A percentile compares a stretch with the other conserved stretches of the same genome.
Evolutionary conservation across 2,329 filamentous ascomycete species (phyloP).

Genomic region (Clonostachys solani): DNA sequence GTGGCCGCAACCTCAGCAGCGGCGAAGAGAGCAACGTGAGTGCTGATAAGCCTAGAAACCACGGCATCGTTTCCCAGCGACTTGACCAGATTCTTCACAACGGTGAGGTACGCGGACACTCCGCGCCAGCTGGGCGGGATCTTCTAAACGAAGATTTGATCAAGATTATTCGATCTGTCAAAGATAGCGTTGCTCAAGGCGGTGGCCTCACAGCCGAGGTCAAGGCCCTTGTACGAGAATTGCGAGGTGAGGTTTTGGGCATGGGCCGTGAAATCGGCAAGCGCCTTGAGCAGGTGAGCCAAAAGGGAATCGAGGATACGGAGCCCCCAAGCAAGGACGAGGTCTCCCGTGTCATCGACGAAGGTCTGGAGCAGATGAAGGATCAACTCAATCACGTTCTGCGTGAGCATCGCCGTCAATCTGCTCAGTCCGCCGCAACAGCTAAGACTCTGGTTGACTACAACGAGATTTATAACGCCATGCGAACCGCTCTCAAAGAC

Average conservation of each 20-base stretch:
- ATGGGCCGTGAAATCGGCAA: slow-evolving; percentile 91
- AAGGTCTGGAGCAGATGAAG: slow-evolving; percentile 77
- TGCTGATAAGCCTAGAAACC: slow-evolving; percentile 14
- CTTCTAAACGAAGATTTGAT: slow-evolving; percentile 74
- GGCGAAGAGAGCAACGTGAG: slow-evolving; percentile 14
- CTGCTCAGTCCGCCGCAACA: slow-evolving; percentile 58
- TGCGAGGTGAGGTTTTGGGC: slow-evolving; percentile 86
- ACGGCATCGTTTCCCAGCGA: slow-evolving; percentile 28
- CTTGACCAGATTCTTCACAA: slow-evolving; percentile 41
- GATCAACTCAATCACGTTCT: slow-evolving; percentile 79
- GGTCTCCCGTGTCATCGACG: slow-evolving; percentile 70
- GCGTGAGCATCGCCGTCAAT: slow-evolving; percentile 68
- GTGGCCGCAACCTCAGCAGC: slow-evolving; percentile 14
- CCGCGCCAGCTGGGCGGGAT: slow-evolving; percentile 40
- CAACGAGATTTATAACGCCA: slow-evolving; percentile 80
- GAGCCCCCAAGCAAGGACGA: slow-evolving; percentile 61
- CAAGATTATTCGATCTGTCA: slow-evolving; percentile 79
- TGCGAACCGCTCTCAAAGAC: slow-evolving; percentile 70
- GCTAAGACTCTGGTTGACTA: slow-evolving; percentile 63
- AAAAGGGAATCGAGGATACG: slow-evolving; percentile 36
- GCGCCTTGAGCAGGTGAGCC: slow-evolving; percentile 69
- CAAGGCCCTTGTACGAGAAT: slow-evolving; percentile 83
- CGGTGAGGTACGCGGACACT: slow-evolving; percentile 32
- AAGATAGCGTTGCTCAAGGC: slow-evolving; percentile 83
- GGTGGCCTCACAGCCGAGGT: slow-evolving; percentile 89